Evolutionary conservation across 345 rosid species (phyloP), one percentile per base, ranked within the genome.

Genomic region (Schrenkiella parvula): DNA sequence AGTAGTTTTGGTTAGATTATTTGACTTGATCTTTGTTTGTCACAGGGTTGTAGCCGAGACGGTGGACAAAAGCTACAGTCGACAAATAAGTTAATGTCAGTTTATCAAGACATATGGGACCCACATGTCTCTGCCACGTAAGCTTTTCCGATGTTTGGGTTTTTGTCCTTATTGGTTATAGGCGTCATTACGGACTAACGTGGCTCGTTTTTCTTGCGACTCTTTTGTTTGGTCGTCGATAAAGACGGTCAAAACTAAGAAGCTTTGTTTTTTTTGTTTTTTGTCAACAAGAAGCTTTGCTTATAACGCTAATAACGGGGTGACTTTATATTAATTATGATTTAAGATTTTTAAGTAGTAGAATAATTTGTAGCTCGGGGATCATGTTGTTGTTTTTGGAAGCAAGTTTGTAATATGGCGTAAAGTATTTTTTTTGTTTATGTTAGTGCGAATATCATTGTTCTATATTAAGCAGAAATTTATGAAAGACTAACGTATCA

Each of bases 111-210:
- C 95, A 82, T 6, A 4, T 0, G 8, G 87, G 95, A 55, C 69
- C 87, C 71, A 78, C 66, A 43, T 82, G 87, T 82, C 18, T 19
- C 15, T 53, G 80, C 86, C 91, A 81, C 71, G 79, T 81, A 81
- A 84, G 79, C 81, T n/a, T 67, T 64, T 64, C 38, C 23, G 1
- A 31, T 56, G 78, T 58, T 47, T 3, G 8, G 5, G 15, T 34
- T 26, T 29, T 68, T 66, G 79, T 78, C 75, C 48, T 50, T 65
- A 58, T 68, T 58, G 39, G 55, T 59, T 15, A 6, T 39, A 58
- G 78, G 78, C 68, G 68, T 74, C 73, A 26, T 57, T 68, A 28
- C 47, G 61, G 79, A 75, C 79, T 52, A 60, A 51, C 62, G 47
- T 74, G 63, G 62, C 68, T 67, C 37, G 18, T 18, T 56, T 65